Base-by-base conservation (phyloP, 163 green algal species). In the Volvox carteri region DNA sequence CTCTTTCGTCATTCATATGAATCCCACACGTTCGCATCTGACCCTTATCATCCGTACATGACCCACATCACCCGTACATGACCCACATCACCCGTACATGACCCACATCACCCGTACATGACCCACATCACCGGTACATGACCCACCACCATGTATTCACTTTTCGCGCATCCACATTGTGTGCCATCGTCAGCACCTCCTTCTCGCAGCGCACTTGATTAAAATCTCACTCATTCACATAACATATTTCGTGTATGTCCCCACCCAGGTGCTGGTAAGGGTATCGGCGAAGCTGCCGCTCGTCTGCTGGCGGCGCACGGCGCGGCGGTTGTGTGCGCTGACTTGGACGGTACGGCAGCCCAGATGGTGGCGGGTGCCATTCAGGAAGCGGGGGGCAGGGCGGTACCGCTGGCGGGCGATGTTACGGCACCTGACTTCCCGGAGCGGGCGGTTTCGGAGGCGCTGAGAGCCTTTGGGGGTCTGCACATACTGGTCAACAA, bases 401-500 rank as follows among this genome's bases (percentile, higher is more conserved):
- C 92, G 2, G 48, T 91, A 65, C 62, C 89, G 11, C 21, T 93
- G 19, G 68, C 90, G 33, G 93, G 92, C 16, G 92, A 96, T 70
- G 87, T 96, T 25, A 95, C 91, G 8, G 76, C 74, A n/a, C 30
- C 86, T 16, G 84, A 90, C 41, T 90, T 90, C 18, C 39, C 90
- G 48, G 78, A 83, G 23, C 76, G 54, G 21, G 91, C 96, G 5
- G 92, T 98, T 35, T 84, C 87, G 8, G 92, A 91, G 0, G 90
- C 96, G 2, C n/a, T 98, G 39, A 11, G 90, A 0, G 33, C 48
- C 0, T 98, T 96, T 87, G 95, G 95, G 33, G 90, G 87, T 28
- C 88, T 98, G 23, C 87, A 98, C 91, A 95, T 98, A 48, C 88
- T 98, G 42, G 91, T 98, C 48, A 97, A 97, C 72, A 93, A 94